A percentile compares a stretch with the other conserved stretches of the same genome.
These are phyloP conservation scores for Mortierella sp. DNA, from an alignment of 371 early-diverging fungal species.

Conservation along the genomic window DNA sequence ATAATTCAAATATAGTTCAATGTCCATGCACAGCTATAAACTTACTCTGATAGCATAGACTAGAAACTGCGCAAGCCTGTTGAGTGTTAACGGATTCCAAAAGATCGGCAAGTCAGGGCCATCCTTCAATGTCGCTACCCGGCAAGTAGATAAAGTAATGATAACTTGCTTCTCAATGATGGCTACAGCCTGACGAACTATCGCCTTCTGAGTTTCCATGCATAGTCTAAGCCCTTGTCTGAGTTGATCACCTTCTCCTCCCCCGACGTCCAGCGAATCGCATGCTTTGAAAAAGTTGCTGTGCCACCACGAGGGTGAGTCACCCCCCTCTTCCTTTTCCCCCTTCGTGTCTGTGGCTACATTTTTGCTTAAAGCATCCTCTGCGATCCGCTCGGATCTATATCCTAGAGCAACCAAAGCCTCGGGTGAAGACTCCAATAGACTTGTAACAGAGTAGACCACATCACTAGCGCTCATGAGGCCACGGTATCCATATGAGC, in stretches of 20 bases:
- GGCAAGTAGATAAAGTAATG: slow-evolving; percentile 76
- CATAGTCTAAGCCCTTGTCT: slow-evolving; percentile 78
- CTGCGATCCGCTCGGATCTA: slow-evolving; percentile 34
- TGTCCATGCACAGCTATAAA: background rate
- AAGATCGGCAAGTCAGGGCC: slow-evolving; percentile 69
- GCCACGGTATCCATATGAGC: slow-evolving; percentile 83
- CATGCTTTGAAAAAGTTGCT: slow-evolving; percentile 87
- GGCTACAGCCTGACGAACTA: slow-evolving; percentile 80
- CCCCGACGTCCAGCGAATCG: slow-evolving; percentile 79
- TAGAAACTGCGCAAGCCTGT: slow-evolving; percentile 82
- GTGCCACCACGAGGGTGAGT: slow-evolving; percentile 68
- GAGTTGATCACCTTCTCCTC: slow-evolving; percentile 61
- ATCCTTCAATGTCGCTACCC: slow-evolving; percentile 75
- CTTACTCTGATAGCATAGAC: slow-evolving; percentile 82
- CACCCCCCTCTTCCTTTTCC: background rate
- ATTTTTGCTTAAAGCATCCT: slow-evolving; percentile 23
- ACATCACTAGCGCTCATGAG: slow-evolving; percentile 85
- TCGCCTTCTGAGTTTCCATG: slow-evolving; percentile 79
- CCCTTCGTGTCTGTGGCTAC: slow-evolving; percentile 17
- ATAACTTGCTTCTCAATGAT: slow-evolving; percentile 83
- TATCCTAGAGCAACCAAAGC: slow-evolving; percentile 62
- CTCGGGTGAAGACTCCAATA: slow-evolving; percentile 75
- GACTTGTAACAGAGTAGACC: slow-evolving; percentile 82
- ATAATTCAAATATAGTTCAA: background rate
- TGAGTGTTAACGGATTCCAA: slow-evolving; percentile 72